phyloP scores from a whole-genome alignment of 2,329 filamentous ascomycete species.

The Elsinoe necatrix region DNA sequence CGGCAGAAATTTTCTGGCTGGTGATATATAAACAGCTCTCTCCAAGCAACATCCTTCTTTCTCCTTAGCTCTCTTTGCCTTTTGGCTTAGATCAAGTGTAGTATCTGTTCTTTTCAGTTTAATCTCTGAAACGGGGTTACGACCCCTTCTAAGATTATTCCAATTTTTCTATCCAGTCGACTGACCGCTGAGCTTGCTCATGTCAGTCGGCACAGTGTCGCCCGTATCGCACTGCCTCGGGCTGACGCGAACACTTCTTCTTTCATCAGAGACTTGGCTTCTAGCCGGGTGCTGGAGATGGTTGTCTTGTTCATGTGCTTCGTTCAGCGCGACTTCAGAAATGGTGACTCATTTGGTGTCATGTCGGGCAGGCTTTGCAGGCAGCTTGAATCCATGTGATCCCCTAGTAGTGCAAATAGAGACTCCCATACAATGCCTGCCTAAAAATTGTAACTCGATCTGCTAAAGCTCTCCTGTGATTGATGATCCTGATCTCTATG shows the following conservation, averaged over 20 bases:
- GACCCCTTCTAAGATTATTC: slow-evolving; percentile 15
- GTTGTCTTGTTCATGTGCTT: background rate
- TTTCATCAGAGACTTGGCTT: slow-evolving; percentile 15
- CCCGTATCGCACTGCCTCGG: slow-evolving; percentile 15
- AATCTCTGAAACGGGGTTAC: slow-evolving; percentile 16
- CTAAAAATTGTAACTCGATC: too few species aligned
- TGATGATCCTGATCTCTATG: background rate
- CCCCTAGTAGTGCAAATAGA: too few species aligned
- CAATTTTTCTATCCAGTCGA: slow-evolving; percentile 15
- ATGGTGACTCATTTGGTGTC: too few species aligned
- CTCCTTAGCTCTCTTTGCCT: slow-evolving; percentile 14
- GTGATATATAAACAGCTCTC: background rate
- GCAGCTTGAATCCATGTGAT: too few species aligned
- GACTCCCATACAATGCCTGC: too few species aligned
- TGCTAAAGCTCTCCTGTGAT: too few species aligned
- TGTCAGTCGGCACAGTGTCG: slow-evolving; percentile 13
- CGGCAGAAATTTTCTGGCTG: background rate
- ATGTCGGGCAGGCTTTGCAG: too few species aligned
- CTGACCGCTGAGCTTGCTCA: slow-evolving; percentile 15
- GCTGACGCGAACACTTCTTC: slow-evolving; percentile 13
- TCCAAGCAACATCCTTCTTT: background rate
- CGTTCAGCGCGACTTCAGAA: too few species aligned
- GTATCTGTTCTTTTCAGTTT: slow-evolving; percentile 18
- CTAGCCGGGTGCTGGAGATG: slow-evolving; percentile 12
- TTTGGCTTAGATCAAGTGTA: slow-evolving; percentile 16